Percentiles rank a stretch among this genome's conserved stretches.
These are phyloP conservation scores for Ceratocystis cubensis DNA, from an alignment of 2,329 filamentous ascomycete species.

Conservation along the genomic window DNA sequence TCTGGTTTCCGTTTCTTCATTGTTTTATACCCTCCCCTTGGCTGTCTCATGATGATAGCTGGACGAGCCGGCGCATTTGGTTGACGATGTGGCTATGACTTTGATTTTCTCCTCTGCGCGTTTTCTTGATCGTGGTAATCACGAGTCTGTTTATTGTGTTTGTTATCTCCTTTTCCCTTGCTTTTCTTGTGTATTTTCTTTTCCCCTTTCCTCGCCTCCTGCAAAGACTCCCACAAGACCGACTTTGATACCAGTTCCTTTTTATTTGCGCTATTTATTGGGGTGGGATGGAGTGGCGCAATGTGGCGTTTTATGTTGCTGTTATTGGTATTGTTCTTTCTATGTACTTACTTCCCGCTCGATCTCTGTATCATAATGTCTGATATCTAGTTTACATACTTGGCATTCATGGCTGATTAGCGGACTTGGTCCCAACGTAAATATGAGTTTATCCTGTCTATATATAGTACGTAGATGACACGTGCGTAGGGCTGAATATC, in stretches of 20 bases:
- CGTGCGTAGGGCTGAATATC: no score
- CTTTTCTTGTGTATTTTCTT: not conserved
- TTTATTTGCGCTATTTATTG: not conserved
- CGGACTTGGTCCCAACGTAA: no score
- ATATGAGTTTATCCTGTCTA: no score
- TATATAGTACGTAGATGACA: not conserved
- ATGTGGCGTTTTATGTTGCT: not conserved
- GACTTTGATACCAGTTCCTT: slow-evolving; percentile 8
- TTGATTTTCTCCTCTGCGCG: not conserved
- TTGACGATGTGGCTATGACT: not conserved
- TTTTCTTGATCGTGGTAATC: not conserved
- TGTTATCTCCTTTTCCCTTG: not conserved
- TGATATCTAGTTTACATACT: not conserved
- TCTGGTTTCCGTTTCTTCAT: not conserved
- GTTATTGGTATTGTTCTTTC: not conserved
- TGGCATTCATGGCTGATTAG: not conserved
- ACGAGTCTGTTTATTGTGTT: no score
- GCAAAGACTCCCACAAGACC: not conserved
- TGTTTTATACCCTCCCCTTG: slow-evolving; percentile 6
- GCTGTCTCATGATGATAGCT: not conserved
- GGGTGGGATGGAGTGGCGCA: not conserved
- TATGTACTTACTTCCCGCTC: not conserved
- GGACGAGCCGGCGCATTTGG: not conserved
- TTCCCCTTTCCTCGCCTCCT: not conserved
- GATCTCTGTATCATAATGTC: slow-evolving; percentile 3